These are phyloP conservation scores for Neurospora sp. DNA, from an alignment of 495 filamentous ascomycete species.

Conservation along the genomic window DNA sequence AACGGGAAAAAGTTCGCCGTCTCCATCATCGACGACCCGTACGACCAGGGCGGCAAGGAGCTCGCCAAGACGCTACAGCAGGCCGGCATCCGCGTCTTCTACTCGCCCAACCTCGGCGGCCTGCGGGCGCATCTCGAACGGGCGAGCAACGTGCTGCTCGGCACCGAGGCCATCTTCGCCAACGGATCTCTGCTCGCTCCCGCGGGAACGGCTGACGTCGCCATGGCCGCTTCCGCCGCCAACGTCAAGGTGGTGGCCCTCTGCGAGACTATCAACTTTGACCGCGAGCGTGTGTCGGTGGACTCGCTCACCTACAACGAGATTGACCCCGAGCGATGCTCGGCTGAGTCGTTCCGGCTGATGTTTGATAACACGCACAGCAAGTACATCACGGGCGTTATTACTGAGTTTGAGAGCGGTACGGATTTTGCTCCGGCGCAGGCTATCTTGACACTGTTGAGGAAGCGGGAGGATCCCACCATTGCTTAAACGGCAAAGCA, in stretches of 20 bases:
- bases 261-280: constrained; percentile 94
- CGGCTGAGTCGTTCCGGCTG: constrained; percentile 61
- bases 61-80: constrained; percentile 57
- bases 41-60: constrained; percentile 59
- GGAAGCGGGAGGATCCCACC: constrained; percentile 39
- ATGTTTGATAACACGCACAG: constrained; percentile 94
- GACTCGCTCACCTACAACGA: constrained; percentile 93
- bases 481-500: constrained; percentile 16
- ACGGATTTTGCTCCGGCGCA: constrained; percentile 71
- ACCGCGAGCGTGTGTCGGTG: constrained; percentile 67
- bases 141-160: constrained; percentile 73
- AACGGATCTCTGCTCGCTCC: constrained; percentile 83
- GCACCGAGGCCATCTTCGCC: constrained; percentile 81
- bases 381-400: constrained; percentile 74
- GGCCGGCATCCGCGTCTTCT: constrained; percentile 64
- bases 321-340: constrained; percentile 50
- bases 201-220: constrained; percentile 76
- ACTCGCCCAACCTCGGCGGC: constrained; percentile 63
- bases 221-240: constrained; percentile 69
- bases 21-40: constrained; percentile 76
- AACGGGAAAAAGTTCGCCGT: constrained; percentile 60
- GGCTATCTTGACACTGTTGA: constrained; percentile 52
- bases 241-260: constrained; percentile 78
- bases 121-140: constrained; percentile 60
- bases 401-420: constrained; percentile 63